These are phyloP conservation scores for Pisolithus thermaeus DNA, from an alignment of 1,284 basidiomycete species.

Conservation along the genomic window DNA sequence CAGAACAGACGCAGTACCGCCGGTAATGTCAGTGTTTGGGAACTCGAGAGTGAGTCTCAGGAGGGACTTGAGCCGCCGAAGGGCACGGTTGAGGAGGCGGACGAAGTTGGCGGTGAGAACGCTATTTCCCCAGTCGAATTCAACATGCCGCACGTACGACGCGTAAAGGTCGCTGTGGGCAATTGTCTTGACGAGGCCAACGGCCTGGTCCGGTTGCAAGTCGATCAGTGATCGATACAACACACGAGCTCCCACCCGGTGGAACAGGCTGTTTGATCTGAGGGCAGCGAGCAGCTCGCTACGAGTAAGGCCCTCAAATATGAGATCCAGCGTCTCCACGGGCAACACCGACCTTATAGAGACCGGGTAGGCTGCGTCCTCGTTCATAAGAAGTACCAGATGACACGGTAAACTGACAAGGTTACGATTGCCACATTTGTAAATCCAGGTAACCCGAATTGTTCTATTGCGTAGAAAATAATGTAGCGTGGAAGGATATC, in stretches of 20 bases:
- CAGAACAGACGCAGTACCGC: slow-evolving; percentile 41
- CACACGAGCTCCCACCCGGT: slow-evolving; percentile 34
- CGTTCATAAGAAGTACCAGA: background rate
- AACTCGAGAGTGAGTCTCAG: slow-evolving; percentile 45
- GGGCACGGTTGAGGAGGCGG: slow-evolving; percentile 38
- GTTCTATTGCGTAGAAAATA: background rate
- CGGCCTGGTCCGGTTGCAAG: slow-evolving; percentile 25
- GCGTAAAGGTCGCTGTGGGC: slow-evolving; percentile 29
- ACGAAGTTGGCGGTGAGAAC: slow-evolving; percentile 40
- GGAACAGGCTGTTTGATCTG: slow-evolving; percentile 32
- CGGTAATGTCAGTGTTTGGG: slow-evolving; percentile 30
- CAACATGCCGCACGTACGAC: slow-evolving; percentile 38
- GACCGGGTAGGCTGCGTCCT: background rate
- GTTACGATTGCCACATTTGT: background rate
- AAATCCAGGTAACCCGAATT: background rate
- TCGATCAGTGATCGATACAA: slow-evolving; percentile 44
- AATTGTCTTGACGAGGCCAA: slow-evolving; percentile 39
- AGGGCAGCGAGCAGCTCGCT: slow-evolving; percentile 24
- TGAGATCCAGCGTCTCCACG: slow-evolving; percentile 44
- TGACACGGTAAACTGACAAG: background rate
- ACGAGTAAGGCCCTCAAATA: slow-evolving; percentile 32
- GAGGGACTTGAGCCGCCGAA: slow-evolving; percentile 37
- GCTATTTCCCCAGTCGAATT: slow-evolving; percentile 35
- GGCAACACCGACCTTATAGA: slow-evolving; percentile 31
- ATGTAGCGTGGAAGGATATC: background rate